phyloP scores from a whole-genome alignment of 306 rosid genomes.

The Cucurbita maxima region DNA sequence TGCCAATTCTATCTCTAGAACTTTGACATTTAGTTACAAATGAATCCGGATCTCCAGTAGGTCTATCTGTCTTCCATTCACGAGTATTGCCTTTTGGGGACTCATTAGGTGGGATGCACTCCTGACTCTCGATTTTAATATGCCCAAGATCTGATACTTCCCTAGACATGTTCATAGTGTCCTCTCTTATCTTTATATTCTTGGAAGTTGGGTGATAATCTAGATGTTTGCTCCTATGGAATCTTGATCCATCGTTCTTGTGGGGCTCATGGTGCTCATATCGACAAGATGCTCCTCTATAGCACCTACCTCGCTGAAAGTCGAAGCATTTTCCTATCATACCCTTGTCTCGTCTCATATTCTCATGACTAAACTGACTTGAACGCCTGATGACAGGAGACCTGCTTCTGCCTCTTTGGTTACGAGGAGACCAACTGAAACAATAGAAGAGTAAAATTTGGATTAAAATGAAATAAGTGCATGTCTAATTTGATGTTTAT shows the following conservation, averaged over 20 bases:
- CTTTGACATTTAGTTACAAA: conserved; percentile 18
- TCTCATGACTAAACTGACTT: conserved; percentile 36
- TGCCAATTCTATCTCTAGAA: conserved; percentile 22
- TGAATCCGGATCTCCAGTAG: conserved; percentile 13
- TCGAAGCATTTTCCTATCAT: conserved; percentile 41
- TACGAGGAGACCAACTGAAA: conserved; percentile 67
- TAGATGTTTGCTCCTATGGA: conserved; percentile 30
- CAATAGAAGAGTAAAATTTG: conserved; percentile 16
- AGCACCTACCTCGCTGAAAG: conserved; percentile 67
- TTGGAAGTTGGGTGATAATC: conserved; percentile 20
- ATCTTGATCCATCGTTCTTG: conserved; percentile 47
- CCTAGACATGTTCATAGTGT: conserved; percentile 12
- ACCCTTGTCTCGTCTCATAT: conserved; percentile 42
- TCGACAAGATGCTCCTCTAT: conserved; percentile 69
- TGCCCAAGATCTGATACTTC: conserved; percentile 22
- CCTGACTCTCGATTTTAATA: conserved; percentile 30
- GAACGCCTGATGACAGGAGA: conserved; percentile 59
- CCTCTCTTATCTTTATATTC: conserved; percentile 23
- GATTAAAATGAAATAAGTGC: not conserved
- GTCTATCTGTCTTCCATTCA: conserved; percentile 18
- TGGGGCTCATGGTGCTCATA: conserved; percentile 56
- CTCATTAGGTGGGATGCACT: conserved; percentile 19
- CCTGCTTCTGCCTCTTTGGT: conserved; percentile 71
- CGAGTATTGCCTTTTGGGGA: conserved; percentile 18
- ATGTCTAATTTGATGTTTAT: not conserved